These are phyloP conservation scores for Lodderomyces pseudojiufengensis DNA, from an alignment of 1,139 yeast species.

Conservation along the genomic window DNA sequence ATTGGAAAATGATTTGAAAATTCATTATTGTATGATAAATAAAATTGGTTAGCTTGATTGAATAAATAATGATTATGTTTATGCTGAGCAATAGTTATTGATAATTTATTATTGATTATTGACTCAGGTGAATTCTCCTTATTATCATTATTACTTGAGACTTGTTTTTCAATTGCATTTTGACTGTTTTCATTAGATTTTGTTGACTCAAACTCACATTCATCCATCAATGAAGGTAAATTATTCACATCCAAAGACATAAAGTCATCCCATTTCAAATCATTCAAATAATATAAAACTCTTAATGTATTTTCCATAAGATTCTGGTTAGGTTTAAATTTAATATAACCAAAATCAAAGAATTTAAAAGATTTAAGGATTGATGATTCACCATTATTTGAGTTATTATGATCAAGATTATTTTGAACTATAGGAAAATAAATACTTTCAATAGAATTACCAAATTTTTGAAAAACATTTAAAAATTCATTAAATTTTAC, in stretches of 20 bases:
- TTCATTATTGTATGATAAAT: constrained; percentile 9
- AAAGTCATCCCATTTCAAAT: constrained; percentile 25
- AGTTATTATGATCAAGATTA: constrained; percentile 11
- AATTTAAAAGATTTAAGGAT: constrained; percentile 9
- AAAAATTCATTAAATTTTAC: constrained; percentile 21
- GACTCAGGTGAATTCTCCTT: constrained; percentile 6
- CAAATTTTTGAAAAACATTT: constrained; percentile 33
- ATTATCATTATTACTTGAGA: not conserved
- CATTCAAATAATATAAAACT: constrained; percentile 30
- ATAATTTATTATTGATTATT: constrained; percentile 14
- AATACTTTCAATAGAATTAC: constrained; percentile 36
- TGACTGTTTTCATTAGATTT: not conserved
- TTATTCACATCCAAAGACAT: constrained; percentile 15
- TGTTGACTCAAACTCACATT: constrained; percentile 9
- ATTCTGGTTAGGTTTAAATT: constrained; percentile 21
- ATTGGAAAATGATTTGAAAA: too few relatives aligned
- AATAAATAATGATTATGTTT: constrained; percentile 36
- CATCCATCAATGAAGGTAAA: constrained; percentile 11
- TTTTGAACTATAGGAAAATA: constrained; percentile 37
- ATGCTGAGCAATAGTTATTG: constrained; percentile 36
- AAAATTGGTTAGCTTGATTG: constrained; percentile 11
- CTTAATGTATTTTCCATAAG: constrained; percentile 25
- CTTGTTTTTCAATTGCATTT: not conserved
- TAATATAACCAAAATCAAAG: constrained; percentile 30
- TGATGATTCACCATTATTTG: constrained; percentile 14